These are phyloP conservation scores for Lactarius vividus DNA, from an alignment of 768 basidiomycete genomes.

Conservation along the genomic window DNA sequence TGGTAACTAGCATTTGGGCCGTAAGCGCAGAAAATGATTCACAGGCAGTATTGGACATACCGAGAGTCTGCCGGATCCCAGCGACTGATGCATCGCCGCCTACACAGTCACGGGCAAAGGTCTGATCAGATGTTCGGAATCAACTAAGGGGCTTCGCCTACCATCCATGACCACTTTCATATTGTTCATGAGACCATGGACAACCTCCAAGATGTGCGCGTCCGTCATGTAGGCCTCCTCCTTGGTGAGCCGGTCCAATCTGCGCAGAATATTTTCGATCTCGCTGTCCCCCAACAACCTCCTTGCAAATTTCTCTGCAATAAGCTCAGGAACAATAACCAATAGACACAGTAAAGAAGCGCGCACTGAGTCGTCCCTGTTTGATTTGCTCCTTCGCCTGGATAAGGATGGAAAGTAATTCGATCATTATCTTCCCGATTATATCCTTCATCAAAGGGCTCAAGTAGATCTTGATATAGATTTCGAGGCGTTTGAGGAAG, in stretches of 20 bases:
- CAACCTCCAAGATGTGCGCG: conserved; percentile 5
- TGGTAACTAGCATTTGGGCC: background rate
- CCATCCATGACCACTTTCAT: conserved; percentile 16
- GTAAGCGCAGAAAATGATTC: background rate
- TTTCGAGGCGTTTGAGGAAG: conserved; percentile 11
- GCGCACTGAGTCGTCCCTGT: conserved; percentile 8
- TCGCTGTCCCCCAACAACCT: conserved; percentile 6
- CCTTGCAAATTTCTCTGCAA: conserved; percentile 7
- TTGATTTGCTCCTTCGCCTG: conserved; percentile 4
- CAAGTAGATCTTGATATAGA: conserved; percentile 1
- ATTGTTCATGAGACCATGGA: conserved; percentile 10
- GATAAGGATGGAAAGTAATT: conserved; percentile 10
- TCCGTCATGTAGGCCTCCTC: conserved; percentile 7
- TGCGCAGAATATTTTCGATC: background rate
- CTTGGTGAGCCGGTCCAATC: conserved; percentile 13
- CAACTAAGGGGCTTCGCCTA: background rate
- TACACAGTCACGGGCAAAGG: background rate
- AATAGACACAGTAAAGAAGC: background rate
- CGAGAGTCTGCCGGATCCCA: background rate
- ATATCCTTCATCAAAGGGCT: conserved; percentile 4
- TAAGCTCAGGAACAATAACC: background rate
- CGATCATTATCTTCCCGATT: conserved; percentile 12
- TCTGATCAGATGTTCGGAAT: background rate
- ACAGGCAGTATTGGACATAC: background rate
- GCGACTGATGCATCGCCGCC: background rate